Conservation (phyloP, 116 monocot species). For the Posidonia oceanica region DNA sequence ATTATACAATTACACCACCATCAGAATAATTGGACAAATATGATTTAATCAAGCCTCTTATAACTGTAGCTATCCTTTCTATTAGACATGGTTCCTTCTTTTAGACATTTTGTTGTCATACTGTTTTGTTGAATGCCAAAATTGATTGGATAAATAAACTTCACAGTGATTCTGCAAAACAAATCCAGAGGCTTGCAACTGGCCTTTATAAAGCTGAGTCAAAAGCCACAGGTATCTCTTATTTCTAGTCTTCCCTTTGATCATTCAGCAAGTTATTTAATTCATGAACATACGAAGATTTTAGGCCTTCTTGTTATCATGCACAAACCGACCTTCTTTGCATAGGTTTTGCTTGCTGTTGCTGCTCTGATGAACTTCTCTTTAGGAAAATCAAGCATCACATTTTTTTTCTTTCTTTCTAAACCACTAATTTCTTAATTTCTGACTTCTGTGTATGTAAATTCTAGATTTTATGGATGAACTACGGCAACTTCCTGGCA, state of each 20-base stretch:
- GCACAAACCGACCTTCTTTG: neutral
- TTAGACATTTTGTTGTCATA: neutral
- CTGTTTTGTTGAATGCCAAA: neutral
- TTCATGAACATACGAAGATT: neutral
- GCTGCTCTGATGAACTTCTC: too few species aligned
- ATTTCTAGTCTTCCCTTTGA: neutral
- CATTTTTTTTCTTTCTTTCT: neutral
- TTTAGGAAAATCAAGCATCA: neutral
- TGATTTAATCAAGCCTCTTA: too few species aligned
- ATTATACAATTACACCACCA: neutral
- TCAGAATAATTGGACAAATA: too few species aligned
- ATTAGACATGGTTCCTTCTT: neutral
- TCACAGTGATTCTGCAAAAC: conserved; percentile 9
- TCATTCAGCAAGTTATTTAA: neutral
- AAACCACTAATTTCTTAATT: neutral
- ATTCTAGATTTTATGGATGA: conserved; percentile 18
- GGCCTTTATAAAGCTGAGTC: conserved; percentile 12
- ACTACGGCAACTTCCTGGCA: conserved; percentile 11
- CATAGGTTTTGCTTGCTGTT: neutral
- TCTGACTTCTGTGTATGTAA: neutral
- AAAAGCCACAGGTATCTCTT: conserved; percentile 9
- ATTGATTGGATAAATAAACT: neutral
- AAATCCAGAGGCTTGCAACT: conserved; percentile 8
- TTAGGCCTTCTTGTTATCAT: neutral
- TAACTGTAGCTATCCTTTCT: too few species aligned